Percentiles rank a stretch among this genome's conserved stretches.
phyloP scores from a whole-genome alignment of 2,329 filamentous ascomycete genomes.

The Orbilia brochopaga region DNA sequence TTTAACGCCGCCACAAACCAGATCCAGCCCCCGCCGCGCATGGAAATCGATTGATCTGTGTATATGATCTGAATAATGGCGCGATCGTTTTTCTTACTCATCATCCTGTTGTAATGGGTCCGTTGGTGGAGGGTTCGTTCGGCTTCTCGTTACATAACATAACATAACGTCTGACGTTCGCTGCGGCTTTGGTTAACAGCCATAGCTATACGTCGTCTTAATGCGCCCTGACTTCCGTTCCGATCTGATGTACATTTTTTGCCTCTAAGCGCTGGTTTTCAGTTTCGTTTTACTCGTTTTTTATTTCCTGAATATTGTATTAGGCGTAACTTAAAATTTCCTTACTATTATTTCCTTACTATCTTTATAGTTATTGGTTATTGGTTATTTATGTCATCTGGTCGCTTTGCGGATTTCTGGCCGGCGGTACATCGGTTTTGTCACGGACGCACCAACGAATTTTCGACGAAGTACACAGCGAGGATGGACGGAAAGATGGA shows the following conservation, averaged over 20 bases:
- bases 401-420: not conserved
- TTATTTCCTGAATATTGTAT: not conserved
- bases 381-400: not conserved
- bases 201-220: not conserved
- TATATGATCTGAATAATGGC: too few species aligned
- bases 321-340: not conserved
- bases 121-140: not conserved
- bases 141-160: not conserved
- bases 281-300: not conserved
- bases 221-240: not conserved
- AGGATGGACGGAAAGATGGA: too few species aligned
- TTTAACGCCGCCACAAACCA: slow-evolving; percentile 61
- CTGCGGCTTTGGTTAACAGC: not conserved
- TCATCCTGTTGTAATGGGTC: not conserved
- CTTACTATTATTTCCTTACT: not conserved
- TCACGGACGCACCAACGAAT: too few species aligned
- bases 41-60: slow-evolving; percentile 62
- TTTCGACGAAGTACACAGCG: too few species aligned
- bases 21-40: slow-evolving; percentile 59
- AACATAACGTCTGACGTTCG: not conserved
- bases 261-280: not conserved
- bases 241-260: not conserved
- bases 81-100: too few species aligned
- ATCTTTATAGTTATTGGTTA: not conserved
- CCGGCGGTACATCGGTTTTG: too few species aligned